phyloP scores from a whole-genome alignment of 106 monocot species.

The Allium cepa region DNA sequence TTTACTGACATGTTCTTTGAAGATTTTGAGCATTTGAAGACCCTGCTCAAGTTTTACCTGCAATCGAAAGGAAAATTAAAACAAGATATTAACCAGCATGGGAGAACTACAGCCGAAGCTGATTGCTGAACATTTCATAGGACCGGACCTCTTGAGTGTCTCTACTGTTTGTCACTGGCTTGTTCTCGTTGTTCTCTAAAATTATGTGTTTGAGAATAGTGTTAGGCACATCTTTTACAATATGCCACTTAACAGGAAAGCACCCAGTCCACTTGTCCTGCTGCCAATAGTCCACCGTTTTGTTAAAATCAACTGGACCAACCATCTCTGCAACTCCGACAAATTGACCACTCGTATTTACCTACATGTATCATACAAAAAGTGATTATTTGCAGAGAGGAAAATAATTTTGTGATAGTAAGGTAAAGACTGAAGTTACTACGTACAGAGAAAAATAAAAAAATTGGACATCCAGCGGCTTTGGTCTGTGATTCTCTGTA shows the following conservation, averaged over 20 bases:
- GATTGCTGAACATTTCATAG: background rate
- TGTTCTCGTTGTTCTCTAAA: conserved; percentile 93
- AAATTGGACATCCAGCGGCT: conserved; percentile 48
- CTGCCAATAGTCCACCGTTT: conserved; percentile 84
- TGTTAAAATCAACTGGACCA: conserved; percentile 83
- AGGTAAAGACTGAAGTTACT: background rate
- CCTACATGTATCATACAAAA: conserved; percentile 21
- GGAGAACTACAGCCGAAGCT: too few species aligned
- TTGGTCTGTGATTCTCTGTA: conserved; percentile 58
- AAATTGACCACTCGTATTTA: conserved; percentile 90
- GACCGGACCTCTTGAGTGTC: conserved; percentile 70
- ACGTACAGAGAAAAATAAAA: conserved; percentile 78
- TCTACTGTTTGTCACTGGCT: conserved; percentile 85
- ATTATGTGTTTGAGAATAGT: conserved; percentile 64
- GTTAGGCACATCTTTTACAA: conserved; percentile 84
- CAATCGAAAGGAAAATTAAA: background rate
- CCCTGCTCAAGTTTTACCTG: conserved; percentile 80
- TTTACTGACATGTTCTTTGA: conserved; percentile 75
- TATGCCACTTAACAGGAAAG: conserved; percentile 84
- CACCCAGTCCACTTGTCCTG: conserved; percentile 94
- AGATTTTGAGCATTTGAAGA: conserved; percentile 66
- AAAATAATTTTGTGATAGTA: background rate
- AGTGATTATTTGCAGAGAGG: background rate
- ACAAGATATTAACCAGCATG: background rate
- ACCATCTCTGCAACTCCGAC: conserved; percentile 86